Base-by-base conservation (phyloP, 306 rosid species). In the Trichosanthes cucumerina region DNA sequence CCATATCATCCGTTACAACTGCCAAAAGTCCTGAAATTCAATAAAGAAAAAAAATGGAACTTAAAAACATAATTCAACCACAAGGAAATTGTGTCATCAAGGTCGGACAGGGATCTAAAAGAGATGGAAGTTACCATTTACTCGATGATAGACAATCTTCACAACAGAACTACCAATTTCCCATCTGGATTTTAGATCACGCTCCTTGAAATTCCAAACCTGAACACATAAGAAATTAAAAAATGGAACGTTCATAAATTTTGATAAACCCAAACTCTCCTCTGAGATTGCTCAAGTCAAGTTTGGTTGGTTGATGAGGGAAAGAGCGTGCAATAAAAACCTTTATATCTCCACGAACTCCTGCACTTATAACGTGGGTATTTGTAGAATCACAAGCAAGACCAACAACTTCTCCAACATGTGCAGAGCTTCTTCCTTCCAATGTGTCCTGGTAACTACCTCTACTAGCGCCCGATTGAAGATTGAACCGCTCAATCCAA, bases 311-410 rank as follows among this genome's bases (percentile, higher is more conserved):
- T 66, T 38, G 31, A 41, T 18, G 57, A 56, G 50, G 18, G 31
- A 57, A 56, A 53, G 34, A 11, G 19, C 49, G 34, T 36, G 15
- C 50, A 16, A n/a, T 12, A 13, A 18, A 47, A 47, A 86, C 98
- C 98, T 95, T 95, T 88, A 95, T 84, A 85, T 92, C 97, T 81
- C 98, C 98, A 77, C 54, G 87, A 87, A 87, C 88, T 82, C 98
- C 98, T 3, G 90, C 93, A 86, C 97, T 95, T 85, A 95, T 92
- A 91, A 95, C 81, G 75, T 82, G 85, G 78, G 96, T 88, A 86
- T 95, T 95, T 44, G 97, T 95, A 38, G 98, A 85, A 88, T 95
- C 98, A 87, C 97, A 92, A 46, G 96, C 93, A 85, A 95, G 89
- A 80, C 98, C 98, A 82, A 89, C 91, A 70, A 95, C 98, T 80